Evolutionary conservation across 1,284 basidiomycete genomes (phyloP).

Genomic region (Quambalaria eucalypti): DNA sequence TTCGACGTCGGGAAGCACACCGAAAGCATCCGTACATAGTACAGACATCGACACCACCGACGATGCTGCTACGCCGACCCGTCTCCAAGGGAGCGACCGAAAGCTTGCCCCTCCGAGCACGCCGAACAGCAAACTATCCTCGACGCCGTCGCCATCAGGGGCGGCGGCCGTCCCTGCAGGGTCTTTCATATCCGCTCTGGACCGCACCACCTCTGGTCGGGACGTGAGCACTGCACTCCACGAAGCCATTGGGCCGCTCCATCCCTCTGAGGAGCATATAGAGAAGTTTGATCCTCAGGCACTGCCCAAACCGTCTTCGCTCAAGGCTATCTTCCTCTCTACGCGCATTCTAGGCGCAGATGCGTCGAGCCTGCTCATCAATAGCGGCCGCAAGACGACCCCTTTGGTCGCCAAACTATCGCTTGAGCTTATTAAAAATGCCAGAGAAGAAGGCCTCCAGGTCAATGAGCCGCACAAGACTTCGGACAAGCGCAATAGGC

Average conservation of each 20-base stretch:
- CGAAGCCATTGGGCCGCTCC: constrained; percentile 10
- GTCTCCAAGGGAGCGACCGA: too few species aligned
- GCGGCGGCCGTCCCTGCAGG: too few species aligned
- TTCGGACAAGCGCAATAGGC: neutral
- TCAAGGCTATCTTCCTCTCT: constrained; percentile 70
- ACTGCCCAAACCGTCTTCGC: constrained; percentile 19
- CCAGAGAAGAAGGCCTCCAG: constrained; percentile 60
- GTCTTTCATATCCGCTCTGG: too few species aligned
- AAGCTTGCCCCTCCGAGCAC: neutral
- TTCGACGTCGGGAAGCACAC: too few species aligned
- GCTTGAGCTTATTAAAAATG: constrained; percentile 61
- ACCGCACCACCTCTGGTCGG: constrained; percentile 5
- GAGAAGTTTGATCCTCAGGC: neutral
- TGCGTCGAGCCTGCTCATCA: constrained; percentile 63
- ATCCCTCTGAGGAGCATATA: constrained; percentile 4
- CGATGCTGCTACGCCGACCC: neutral
- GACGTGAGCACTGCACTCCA: constrained; percentile 7
- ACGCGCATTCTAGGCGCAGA: constrained; percentile 80
- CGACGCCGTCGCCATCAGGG: neutral
- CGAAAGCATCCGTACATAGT: too few species aligned
- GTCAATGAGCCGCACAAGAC: constrained; percentile 46
- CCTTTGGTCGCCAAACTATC: constrained; percentile 61
- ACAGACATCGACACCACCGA: too few species aligned
- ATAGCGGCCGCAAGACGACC: constrained; percentile 59
- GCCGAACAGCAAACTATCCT: neutral